Evolutionary conservation across 768 basidiomycete genomes (phyloP).

Genomic region (Tylopilus plumbeoviolaceoides): DNA sequence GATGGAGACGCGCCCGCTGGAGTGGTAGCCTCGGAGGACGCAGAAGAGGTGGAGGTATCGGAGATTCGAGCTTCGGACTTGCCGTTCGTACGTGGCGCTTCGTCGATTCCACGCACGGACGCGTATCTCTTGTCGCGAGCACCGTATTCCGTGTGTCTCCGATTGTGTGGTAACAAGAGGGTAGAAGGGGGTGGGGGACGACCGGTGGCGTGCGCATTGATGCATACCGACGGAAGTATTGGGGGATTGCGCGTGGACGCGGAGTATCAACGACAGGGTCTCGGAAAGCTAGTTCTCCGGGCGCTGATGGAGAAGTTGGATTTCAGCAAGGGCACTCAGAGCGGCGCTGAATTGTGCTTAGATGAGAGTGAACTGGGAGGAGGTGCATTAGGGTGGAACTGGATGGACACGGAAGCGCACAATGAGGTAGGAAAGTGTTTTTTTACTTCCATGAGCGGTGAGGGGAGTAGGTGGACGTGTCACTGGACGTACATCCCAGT

Average conservation of each 20-base stretch:
- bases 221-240: slow-evolving; percentile 21
- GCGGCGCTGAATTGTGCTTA: not conserved
- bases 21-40: not conserved
- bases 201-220: slow-evolving; percentile 12
- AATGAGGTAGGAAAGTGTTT: slow-evolving; percentile 9
- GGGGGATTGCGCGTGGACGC: slow-evolving; percentile 12
- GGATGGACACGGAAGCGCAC: slow-evolving; percentile 10
- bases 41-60: not conserved
- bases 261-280: slow-evolving; percentile 8
- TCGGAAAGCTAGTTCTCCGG: slow-evolving; percentile 10
- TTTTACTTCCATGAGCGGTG: slow-evolving; percentile 11
- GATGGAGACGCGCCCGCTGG: not conserved
- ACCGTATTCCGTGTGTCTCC: slow-evolving; percentile 23
- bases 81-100: slow-evolving; percentile 7
- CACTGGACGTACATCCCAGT: slow-evolving; percentile 14
- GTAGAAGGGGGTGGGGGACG: not conserved
- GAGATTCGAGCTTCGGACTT: slow-evolving; percentile 12
- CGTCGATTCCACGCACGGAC: slow-evolving; percentile 13
- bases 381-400: slow-evolving; percentile 23
- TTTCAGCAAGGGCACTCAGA: not conserved
- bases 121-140: slow-evolving; percentile 19
- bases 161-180: not conserved
- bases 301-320: slow-evolving; percentile 10
- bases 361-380: slow-evolving; percentile 8
- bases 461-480: not conserved